Percentiles rank a stretch among this genome's conserved stretches.
Evolutionary conservation across 371 early-diverging fungal genomes (phyloP).

Genomic region (Circinella minor): DNA sequence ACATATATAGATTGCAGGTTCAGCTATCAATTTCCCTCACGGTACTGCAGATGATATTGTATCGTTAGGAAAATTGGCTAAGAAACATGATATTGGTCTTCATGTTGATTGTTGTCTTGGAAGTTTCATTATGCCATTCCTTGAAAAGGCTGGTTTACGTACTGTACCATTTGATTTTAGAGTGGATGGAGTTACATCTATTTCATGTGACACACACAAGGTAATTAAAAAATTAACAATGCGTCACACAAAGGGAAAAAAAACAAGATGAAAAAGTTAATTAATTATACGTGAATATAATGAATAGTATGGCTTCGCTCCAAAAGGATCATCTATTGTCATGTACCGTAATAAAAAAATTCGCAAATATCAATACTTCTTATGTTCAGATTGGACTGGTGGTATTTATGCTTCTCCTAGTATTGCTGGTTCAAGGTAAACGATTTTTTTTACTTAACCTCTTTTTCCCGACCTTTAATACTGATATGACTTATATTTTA

Average conservation of each 20-base stretch:
- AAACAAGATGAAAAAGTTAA: background rate
- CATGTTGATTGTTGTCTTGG: slow-evolving; percentile 98
- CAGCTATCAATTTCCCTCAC: slow-evolving; percentile 92
- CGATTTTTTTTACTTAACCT: background rate
- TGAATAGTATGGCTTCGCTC: slow-evolving; percentile 87
- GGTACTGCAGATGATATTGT: slow-evolving; percentile 94
- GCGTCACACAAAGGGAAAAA: background rate
- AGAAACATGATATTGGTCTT: slow-evolving; percentile 81
- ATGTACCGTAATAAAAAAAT: slow-evolving; percentile 84
- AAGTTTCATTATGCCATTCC: slow-evolving; percentile 94
- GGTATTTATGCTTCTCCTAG: slow-evolving; percentile 96
- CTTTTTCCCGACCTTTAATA: background rate
- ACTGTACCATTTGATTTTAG: slow-evolving; percentile 88
- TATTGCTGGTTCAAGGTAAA: slow-evolving; percentile 87
- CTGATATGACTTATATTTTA: background rate
- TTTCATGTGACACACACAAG: slow-evolving; percentile 97
- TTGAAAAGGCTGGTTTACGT: slow-evolving; percentile 90
- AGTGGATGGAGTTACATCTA: slow-evolving; percentile 92
- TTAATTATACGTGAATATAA: no score
- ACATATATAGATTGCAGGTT: slow-evolving; percentile 75
- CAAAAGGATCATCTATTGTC: slow-evolving; percentile 96
- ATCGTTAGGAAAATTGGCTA: slow-evolving; percentile 81
- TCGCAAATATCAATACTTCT: slow-evolving; percentile 92
- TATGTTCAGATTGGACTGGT: slow-evolving; percentile 91
- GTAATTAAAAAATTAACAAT: slow-evolving; percentile 22